Base-by-base conservation (phyloP, 2,329 filamentous ascomycete genomes). In the Colletotrichum euphorbiae region DNA sequence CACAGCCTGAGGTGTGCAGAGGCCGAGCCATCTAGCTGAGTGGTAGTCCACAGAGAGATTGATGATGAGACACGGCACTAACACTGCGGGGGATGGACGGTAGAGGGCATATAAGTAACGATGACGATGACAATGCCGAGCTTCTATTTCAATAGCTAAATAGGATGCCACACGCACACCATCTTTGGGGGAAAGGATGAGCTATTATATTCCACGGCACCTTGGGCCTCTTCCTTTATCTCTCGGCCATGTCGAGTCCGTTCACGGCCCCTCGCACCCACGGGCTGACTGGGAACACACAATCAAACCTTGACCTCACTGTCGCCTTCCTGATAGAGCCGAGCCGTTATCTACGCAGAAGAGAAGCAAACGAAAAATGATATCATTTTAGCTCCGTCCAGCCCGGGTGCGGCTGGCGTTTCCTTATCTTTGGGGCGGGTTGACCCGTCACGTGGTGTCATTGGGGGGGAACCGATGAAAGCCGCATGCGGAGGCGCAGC, bases 381-480 rank as follows among this genome's bases (percentile, higher is more conserved):
- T 36, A 46, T 17, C 1, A 24, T 28, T 51, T 45, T 36, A 43
- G 64, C 1, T n/a, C 24, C 48, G 48, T 24, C 24, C 48, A 33
- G 48, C 48, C 57, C 45, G 59, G 19, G 33, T 50, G 7, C n/a
- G n/a, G 36, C 13, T 21, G 12, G 24, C 46, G 36, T 21, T 21
- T 21, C 21, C 62, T 45, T 61, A 62, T 62, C 58, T 62, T 33
- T 28, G 19, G 46, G 21, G 3, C 13, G 8, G 6, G 43, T 54
- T 24, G 61, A 45, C 21, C 54, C n/a, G 11, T 58, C 64, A 67
- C 60, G 60, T 58, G 60, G 60, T 57, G 52, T 40, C 52, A 46
- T 63, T 19, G 38, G 15, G 11, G 11, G 40, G 0, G 21, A 42
- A 46, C 59, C 62, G 62, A 55, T 17, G 19, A 24, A 54, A 66